phyloP scores from a whole-genome alignment of 768 basidiomycete genomes.

The Naganishia vaughanmartiniae region DNA sequence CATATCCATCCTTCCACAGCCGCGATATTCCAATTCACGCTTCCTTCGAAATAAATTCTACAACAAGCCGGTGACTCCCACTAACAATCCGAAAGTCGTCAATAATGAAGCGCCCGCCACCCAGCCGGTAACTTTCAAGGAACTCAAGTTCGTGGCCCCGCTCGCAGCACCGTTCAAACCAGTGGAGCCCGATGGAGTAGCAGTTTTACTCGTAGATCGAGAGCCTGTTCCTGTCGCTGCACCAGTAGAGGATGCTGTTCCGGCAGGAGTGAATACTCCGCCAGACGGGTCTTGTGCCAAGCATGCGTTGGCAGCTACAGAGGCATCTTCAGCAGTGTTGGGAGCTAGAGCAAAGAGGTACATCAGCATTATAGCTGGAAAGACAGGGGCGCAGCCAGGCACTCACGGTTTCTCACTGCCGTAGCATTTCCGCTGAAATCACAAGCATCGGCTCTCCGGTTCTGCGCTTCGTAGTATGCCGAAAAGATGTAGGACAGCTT shows the following conservation, averaged over 20 bases:
- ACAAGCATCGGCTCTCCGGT: slow-evolving; percentile 64
- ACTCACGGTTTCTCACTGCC: slow-evolving; percentile 52
- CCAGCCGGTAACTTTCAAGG: neutral
- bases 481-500: slow-evolving; percentile 81
- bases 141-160: neutral
- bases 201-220: neutral
- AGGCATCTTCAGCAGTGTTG: slow-evolving; percentile 49
- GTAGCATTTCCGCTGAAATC: slow-evolving; percentile 82
- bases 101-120: neutral
- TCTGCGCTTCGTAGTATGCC: slow-evolving; percentile 67
- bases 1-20: neutral
- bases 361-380: neutral
- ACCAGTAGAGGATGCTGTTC: slow-evolving; percentile 12
- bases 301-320: slow-evolving; percentile 44
- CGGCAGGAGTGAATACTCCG: slow-evolving; percentile 33
- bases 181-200: neutral
- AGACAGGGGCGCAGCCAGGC: neutral
- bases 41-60: neutral
- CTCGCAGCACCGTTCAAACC: neutral
- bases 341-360: slow-evolving; percentile 36
- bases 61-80: neutral
- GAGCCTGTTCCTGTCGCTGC: neutral
- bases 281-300: slow-evolving; percentile 43
- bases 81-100: neutral
- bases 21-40: neutral